These are phyloP conservation scores for Vanrija pseudolonga DNA, from an alignment of 1,284 basidiomycete genomes.

Conservation along the genomic window DNA sequence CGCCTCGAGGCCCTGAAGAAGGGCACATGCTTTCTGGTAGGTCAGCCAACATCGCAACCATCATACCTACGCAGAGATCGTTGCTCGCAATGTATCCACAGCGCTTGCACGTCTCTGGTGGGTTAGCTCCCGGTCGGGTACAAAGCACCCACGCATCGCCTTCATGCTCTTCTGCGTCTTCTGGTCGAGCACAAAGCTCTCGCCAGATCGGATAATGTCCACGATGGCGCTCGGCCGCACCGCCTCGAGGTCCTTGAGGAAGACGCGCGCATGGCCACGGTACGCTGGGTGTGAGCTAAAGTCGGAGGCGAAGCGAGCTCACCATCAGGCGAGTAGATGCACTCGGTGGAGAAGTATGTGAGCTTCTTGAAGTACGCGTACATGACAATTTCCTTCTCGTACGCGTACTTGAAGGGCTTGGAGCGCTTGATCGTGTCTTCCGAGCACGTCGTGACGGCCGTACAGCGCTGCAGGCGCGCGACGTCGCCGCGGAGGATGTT, in stretches of 20 bases:
- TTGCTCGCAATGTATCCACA: constrained; percentile 94
- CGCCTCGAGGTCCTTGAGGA: constrained; percentile 92
- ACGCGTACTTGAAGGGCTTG: constrained; percentile 98
- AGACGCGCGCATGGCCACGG: constrained; percentile 87
- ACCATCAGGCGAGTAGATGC: constrained; percentile 92
- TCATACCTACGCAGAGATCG: constrained; percentile 61
- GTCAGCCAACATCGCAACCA: background rate
- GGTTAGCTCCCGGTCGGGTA: constrained; percentile 18
- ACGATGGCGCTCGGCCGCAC: constrained; percentile 91
- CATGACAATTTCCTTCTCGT: constrained; percentile 99
- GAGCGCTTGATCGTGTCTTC: constrained; percentile 93
- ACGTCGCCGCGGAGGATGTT: constrained; percentile 99
- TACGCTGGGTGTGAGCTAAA: constrained; percentile 61
- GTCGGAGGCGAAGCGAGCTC: constrained; percentile 8
- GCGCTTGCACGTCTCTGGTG: constrained; percentile 73
- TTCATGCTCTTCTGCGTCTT: constrained; percentile 73
- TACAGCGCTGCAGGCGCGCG: constrained; percentile 87
- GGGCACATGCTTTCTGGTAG: constrained; percentile 71
- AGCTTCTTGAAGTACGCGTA: constrained; percentile 98
- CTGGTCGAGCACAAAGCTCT: constrained; percentile 76
- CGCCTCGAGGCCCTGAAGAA: constrained; percentile 84
- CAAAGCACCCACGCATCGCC: constrained; percentile 62
- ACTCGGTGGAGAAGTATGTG: constrained; percentile 98
- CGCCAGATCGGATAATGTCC: constrained; percentile 95
- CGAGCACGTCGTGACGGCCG: constrained; percentile 85